Evolutionary conservation across 805 yeast genomes (phyloP).

Genomic region (Yamadazyma tumulicola): DNA sequence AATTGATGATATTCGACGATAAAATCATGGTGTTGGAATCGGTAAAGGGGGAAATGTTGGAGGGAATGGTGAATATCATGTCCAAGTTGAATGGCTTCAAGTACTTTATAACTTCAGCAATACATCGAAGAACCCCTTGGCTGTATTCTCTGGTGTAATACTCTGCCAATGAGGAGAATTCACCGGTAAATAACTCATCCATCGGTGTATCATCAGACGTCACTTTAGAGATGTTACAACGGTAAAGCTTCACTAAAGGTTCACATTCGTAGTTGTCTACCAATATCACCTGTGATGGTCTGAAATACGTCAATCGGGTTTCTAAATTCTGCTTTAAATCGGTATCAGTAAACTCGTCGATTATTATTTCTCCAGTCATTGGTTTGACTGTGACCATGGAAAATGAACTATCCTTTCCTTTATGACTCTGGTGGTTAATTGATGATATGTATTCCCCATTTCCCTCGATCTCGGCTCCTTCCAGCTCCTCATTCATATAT

Average conservation of each 20-base stretch:
- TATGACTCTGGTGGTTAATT: slow-evolving; percentile 19
- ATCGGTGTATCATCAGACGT: slow-evolving; percentile 6
- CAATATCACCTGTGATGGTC: slow-evolving; percentile 70
- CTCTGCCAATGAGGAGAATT: slow-evolving; percentile 18
- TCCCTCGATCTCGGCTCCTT: slow-evolving; percentile 10
- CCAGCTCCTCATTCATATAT: slow-evolving; percentile 58
- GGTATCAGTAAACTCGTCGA: slow-evolving; percentile 67
- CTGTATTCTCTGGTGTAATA: slow-evolving; percentile 21
- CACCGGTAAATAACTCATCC: not conserved
- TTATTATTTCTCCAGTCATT: slow-evolving; percentile 68
- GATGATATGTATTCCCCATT: slow-evolving; percentile 47
- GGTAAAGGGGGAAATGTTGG: slow-evolving; percentile 52
- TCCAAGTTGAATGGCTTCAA: slow-evolving; percentile 62
- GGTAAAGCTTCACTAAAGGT: slow-evolving; percentile 15
- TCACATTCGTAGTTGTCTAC: slow-evolving; percentile 19
- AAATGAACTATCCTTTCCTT: slow-evolving; percentile 17
- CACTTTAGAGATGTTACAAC: slow-evolving; percentile 9
- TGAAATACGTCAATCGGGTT: slow-evolving; percentile 67
- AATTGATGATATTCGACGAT: slow-evolving; percentile 62
- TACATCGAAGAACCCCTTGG: slow-evolving; percentile 27
- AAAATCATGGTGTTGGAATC: slow-evolving; percentile 50
- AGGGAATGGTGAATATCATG: slow-evolving; percentile 48
- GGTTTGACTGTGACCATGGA: slow-evolving; percentile 66
- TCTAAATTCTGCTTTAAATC: slow-evolving; percentile 59
- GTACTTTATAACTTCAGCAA: slow-evolving; percentile 49